Percentiles rank a stretch among this genome's conserved stretches.
Evolutionary conservation across 305 asterid genomes (phyloP).

Genomic region (Fraxinus albicans): DNA sequence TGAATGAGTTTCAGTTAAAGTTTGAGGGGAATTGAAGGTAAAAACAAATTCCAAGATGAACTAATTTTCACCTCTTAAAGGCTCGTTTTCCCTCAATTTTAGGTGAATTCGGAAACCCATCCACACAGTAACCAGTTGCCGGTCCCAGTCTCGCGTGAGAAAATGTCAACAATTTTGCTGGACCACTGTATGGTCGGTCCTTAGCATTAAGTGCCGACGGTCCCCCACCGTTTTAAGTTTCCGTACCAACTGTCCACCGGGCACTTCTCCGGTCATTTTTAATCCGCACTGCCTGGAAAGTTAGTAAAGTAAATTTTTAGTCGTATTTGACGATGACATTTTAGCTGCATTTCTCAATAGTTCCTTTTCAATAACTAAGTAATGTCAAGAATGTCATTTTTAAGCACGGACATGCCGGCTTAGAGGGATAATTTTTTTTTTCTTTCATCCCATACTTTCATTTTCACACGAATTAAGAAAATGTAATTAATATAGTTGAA

Average conservation of each 20-base stretch:
- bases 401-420: not conserved
- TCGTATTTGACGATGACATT: not conserved
- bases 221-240: not conserved
- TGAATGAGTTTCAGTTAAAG: constrained; percentile 14
- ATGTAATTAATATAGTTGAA: no score
- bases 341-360: not conserved
- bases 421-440: not conserved
- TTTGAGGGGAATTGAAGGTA: not conserved
- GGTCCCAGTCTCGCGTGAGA: constrained; percentile 39
- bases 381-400: not conserved
- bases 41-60: constrained; percentile 8
- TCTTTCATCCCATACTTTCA: no score
- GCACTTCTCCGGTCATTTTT: constrained; percentile 27
- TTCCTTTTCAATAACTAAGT: not conserved
- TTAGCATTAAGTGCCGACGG: constrained; percentile 38
- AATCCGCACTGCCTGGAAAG: not conserved
- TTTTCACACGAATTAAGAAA: no score
- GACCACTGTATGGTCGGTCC: constrained; percentile 31
- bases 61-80: not conserved
- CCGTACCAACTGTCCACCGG: constrained; percentile 24
- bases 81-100: not conserved
- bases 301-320: not conserved
- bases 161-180: constrained; percentile 27
- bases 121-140: constrained; percentile 42
- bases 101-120: constrained; percentile 27